phyloP scores from a whole-genome alignment of 2,329 filamentous ascomycete genomes.

The Alternaria longipes region DNA sequence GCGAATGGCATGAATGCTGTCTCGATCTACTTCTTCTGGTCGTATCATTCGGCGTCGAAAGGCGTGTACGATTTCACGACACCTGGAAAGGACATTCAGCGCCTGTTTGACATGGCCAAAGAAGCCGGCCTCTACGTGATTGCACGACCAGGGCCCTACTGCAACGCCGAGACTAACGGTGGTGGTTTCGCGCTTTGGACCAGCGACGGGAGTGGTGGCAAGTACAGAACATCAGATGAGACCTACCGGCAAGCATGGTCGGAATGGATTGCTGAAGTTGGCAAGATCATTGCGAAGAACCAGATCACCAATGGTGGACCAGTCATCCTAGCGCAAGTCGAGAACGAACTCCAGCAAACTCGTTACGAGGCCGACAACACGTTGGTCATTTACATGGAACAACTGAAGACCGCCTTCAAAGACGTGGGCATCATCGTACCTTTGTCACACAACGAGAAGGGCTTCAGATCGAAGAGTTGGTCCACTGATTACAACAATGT shows the following conservation, averaged over 20 bases:
- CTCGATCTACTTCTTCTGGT: constrained; percentile 62
- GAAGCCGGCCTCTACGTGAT: constrained; percentile 63
- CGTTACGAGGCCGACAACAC: constrained; percentile 56
- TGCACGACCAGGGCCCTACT: constrained; percentile 62
- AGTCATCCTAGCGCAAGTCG: constrained; percentile 62
- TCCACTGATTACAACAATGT: constrained; percentile 65
- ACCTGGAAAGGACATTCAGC: constrained; percentile 61
- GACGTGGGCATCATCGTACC: constrained; percentile 61
- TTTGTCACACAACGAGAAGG: constrained; percentile 62
- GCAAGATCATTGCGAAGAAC: constrained; percentile 60
- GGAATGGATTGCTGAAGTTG: constrained; percentile 59
- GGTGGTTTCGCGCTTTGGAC: constrained; percentile 59
- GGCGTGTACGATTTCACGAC: constrained; percentile 61
- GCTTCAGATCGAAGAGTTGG: constrained; percentile 60
- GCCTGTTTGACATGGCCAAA: constrained; percentile 62
- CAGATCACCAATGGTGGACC: constrained; percentile 62
- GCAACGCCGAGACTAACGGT: constrained; percentile 62
- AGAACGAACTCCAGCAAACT: constrained; percentile 63
- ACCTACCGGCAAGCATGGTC: constrained; percentile 58
- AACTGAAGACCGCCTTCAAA: constrained; percentile 58
- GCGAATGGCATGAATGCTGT: constrained; percentile 64
- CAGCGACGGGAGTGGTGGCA: constrained; percentile 58
- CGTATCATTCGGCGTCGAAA: constrained; percentile 58
- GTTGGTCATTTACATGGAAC: constrained; percentile 62
- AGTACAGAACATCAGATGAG: constrained; percentile 55